These are phyloP conservation scores for Penicillium sp. DNA, from an alignment of 2,329 filamentous ascomycete genomes.

Conservation along the genomic window DNA sequence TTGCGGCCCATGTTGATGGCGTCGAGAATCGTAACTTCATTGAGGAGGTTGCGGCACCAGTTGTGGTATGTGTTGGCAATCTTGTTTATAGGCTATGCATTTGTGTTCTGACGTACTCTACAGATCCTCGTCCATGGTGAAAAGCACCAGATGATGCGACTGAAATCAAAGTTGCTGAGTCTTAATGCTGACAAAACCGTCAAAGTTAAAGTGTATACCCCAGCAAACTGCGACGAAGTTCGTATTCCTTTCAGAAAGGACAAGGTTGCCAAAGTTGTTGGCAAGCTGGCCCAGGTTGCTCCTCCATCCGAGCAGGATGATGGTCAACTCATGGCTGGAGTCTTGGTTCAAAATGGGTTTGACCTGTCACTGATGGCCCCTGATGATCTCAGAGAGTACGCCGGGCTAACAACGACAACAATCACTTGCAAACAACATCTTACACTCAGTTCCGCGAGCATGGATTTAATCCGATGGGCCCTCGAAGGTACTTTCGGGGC, in stretches of 20 bases:
- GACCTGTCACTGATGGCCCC: constrained; percentile 97
- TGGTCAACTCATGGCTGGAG: constrained; percentile 76
- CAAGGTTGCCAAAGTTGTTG: constrained; percentile 94
- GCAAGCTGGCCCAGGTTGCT: constrained; percentile 81
- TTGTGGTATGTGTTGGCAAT: constrained; percentile 71
- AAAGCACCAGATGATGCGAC: constrained; percentile 95
- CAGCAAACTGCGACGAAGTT: constrained; percentile 92
- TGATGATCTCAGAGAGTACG: constrained; percentile 93
- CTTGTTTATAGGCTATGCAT: neutral
- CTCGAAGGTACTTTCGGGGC: constrained; percentile 92
- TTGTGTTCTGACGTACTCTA: neutral
- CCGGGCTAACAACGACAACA: constrained; percentile 92
- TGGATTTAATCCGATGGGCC: constrained; percentile 91
- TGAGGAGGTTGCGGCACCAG: constrained; percentile 86
- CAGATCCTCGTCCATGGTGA: constrained; percentile 96
- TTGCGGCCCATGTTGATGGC: constrained; percentile 95
- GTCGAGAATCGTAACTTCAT: constrained; percentile 97
- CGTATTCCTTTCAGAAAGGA: constrained; percentile 94
- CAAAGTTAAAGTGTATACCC: constrained; percentile 91
- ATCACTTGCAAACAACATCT: constrained; percentile 92
- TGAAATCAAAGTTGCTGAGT: constrained; percentile 94
- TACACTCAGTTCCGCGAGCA: constrained; percentile 81
- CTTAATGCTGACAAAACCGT: constrained; percentile 79
- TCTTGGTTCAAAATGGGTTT: constrained; percentile 96
- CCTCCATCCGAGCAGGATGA: constrained; percentile 61